Percentiles rank a stretch among this genome's conserved stretches.
phyloP scores from a whole-genome alignment of 257 asterid species.

The Galeopsis tetrahit region DNA sequence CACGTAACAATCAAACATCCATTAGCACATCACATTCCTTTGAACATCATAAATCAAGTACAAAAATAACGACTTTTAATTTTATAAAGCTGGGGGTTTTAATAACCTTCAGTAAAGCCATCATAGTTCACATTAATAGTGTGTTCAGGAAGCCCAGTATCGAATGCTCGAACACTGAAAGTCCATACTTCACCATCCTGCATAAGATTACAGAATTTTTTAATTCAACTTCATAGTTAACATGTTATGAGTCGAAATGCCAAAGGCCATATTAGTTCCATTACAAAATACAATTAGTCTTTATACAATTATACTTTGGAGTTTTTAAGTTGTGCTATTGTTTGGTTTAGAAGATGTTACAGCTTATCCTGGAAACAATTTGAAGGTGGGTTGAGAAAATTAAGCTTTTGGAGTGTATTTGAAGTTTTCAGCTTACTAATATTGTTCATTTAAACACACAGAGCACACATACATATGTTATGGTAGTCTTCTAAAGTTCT shows the following conservation, averaged over 20 bases:
- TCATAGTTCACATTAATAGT: slow-evolving; percentile 87
- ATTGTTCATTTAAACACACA: neutral
- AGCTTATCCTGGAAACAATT: neutral
- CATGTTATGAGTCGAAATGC: neutral
- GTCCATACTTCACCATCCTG: slow-evolving; percentile 99
- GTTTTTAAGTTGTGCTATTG: neutral
- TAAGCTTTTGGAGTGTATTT: neutral
- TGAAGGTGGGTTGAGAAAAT: slow-evolving; percentile 13
- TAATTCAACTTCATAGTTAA: slow-evolving; percentile 22
- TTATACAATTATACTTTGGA: neutral
- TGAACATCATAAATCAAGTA: slow-evolving; percentile 21
- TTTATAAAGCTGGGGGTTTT: slow-evolving; percentile 23
- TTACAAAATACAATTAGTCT: neutral
- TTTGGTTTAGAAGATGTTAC: neutral
- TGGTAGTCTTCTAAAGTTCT: neutral
- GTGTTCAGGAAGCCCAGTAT: slow-evolving; percentile 70
- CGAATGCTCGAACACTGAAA: slow-evolving; percentile 91
- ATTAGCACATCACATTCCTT: slow-evolving; percentile 23
- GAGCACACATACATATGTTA: neutral
- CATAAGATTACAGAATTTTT: slow-evolving; percentile 28
- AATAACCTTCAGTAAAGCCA: slow-evolving; percentile 97
- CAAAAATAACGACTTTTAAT: slow-evolving; percentile 2
- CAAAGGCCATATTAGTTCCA: neutral
- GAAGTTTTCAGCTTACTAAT: slow-evolving; percentile 4
- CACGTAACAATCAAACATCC: slow-evolving; percentile 14